Conservation (phyloP, 2,329 filamentous ascomycete genomes). For the Lasiodiplodia citricola region DNA sequence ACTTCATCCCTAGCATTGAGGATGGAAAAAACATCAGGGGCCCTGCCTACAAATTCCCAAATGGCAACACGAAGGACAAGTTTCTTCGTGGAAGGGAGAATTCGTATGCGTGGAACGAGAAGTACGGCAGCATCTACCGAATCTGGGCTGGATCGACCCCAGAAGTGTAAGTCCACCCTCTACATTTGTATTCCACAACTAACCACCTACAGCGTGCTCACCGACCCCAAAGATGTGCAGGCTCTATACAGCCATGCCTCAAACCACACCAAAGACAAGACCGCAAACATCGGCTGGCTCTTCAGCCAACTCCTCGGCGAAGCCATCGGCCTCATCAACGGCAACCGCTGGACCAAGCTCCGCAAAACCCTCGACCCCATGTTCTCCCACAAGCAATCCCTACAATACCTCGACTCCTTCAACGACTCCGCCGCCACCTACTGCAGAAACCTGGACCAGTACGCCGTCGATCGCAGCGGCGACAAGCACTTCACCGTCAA, state of each 20-base stretch:
- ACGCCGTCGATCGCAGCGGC: background rate
- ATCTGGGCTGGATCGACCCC: constrained; percentile 19
- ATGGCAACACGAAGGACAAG: constrained; percentile 26
- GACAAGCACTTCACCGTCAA: constrained; percentile 9
- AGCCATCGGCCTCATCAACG: constrained; percentile 21
- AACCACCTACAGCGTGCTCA: background rate
- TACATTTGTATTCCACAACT: background rate
- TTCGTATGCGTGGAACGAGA: constrained; percentile 9
- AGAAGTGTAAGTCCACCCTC: constrained; percentile 5
- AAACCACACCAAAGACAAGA: constrained; percentile 16
- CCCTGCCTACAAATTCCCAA: constrained; percentile 14
- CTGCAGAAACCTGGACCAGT: background rate
- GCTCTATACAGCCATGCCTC: constrained; percentile 14
- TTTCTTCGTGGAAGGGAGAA: constrained; percentile 16
- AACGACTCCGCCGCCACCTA: background rate
- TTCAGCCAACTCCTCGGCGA: constrained; percentile 24
- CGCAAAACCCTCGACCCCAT: constrained; percentile 8
- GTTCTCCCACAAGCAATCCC: constrained; percentile 16
- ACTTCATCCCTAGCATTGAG: background rate
- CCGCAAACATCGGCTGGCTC: constrained; percentile 19
- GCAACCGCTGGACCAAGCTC: constrained; percentile 17
- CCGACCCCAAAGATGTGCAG: constrained; percentile 20
- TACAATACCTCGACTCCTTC: constrained; percentile 12
- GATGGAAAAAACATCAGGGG: constrained; percentile 19
- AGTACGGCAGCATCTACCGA: constrained; percentile 23